A percentile compares a stretch with the other conserved stretches of the same genome.
phyloP scores from a whole-genome alignment of 805 yeast genomes.

The Kuraishia hungarica region DNA sequence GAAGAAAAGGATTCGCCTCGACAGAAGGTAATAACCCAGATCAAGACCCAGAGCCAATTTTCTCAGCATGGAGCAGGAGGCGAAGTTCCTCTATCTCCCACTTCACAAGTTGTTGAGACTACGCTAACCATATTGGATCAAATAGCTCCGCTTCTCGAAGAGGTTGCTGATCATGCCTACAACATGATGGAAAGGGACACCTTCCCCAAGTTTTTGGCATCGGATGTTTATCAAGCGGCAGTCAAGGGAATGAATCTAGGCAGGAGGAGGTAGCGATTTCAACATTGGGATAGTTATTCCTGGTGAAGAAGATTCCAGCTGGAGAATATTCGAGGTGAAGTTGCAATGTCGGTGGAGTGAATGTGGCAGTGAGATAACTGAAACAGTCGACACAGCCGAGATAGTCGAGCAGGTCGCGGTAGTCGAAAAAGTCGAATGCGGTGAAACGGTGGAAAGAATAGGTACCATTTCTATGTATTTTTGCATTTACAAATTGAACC shows the following conservation, averaged over 20 bases:
- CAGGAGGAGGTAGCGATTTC: neutral
- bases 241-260: neutral
- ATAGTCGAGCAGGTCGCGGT: no score
- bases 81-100: conserved; percentile 17
- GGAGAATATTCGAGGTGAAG: no score
- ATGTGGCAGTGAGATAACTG: no score
- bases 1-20: no score
- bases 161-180: conserved; percentile 40
- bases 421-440: no score
- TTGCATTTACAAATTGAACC: no score
- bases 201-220: conserved; percentile 54
- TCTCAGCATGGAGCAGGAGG: neutral
- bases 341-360: no score
- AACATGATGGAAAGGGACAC: conserved; percentile 67
- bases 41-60: neutral
- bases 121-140: conserved; percentile 27
- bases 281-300: no score
- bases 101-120: conserved; percentile 21
- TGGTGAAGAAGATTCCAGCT: no score
- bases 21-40: neutral
- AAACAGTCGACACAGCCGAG: no score
- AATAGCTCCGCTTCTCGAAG: conserved; percentile 35
- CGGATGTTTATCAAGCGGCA: conserved; percentile 28
- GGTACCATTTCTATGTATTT: no score
- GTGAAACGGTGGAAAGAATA: no score